phyloP scores from a whole-genome alignment of 129 eudicot species.

The Sambucus nigra region DNA sequence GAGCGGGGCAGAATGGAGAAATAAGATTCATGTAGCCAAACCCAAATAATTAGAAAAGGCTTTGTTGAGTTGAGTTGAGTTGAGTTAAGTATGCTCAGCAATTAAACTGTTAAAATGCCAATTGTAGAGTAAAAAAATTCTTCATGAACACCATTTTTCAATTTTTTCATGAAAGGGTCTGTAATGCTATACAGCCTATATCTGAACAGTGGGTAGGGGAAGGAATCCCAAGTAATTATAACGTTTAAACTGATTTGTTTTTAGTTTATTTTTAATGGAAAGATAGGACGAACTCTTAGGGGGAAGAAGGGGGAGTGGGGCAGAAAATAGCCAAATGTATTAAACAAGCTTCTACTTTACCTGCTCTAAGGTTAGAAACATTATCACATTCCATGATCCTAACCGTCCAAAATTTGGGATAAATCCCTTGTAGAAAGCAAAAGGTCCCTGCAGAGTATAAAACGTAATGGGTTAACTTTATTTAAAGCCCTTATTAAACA shows the following conservation, averaged over 20 bases:
- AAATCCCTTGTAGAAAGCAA: constrained; percentile 91
- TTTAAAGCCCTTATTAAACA: neutral
- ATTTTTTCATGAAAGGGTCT: no score
- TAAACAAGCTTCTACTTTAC: constrained; percentile 20
- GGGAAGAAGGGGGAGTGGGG: neutral
- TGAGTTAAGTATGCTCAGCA: no score
- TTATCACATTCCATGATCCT: constrained; percentile 95
- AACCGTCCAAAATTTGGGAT: constrained; percentile 89
- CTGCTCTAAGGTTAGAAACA: constrained; percentile 93
- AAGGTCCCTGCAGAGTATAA: constrained; percentile 55
- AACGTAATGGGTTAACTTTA: neutral
- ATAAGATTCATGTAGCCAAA: no score
- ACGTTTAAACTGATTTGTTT: no score
- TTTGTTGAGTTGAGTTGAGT: no score
- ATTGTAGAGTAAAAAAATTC: neutral
- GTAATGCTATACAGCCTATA: no score
- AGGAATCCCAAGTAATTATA: no score
- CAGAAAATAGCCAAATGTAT: neutral
- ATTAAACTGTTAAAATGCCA: neutral
- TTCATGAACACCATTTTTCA: no score
- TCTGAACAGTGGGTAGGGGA: no score
- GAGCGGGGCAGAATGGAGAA: no score
- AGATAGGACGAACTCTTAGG: constrained; percentile 5
- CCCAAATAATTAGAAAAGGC: no score
- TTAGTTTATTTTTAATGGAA: neutral